These are phyloP conservation scores for Dalbergia cultrata DNA, from an alignment of 306 rosid genomes.

Conservation along the genomic window DNA sequence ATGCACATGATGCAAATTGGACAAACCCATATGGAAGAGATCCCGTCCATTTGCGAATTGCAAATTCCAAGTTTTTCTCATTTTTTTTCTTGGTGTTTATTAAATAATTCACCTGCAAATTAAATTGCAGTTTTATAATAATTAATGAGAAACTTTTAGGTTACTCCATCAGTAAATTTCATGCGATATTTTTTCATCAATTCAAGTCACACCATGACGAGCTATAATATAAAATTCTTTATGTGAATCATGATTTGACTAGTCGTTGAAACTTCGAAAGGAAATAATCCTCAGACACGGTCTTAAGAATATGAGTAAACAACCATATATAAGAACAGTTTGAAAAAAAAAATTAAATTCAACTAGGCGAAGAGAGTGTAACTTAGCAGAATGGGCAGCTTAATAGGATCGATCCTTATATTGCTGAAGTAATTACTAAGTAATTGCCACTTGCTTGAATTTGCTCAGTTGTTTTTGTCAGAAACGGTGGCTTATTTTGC, in stretches of 20 bases:
- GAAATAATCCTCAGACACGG: neutral
- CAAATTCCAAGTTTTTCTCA: slow-evolving; percentile 53
- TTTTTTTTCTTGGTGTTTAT: neutral
- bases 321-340: neutral
- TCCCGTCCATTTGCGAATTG: slow-evolving; percentile 52
- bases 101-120: slow-evolving; percentile 4
- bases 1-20: slow-evolving; percentile 64
- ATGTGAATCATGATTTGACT: slow-evolving; percentile 23
- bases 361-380: neutral
- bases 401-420: neutral
- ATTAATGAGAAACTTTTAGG: slow-evolving; percentile 21
- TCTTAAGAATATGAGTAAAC: neutral
- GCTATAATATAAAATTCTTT: neutral
- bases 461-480: neutral
- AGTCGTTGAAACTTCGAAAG: slow-evolving; percentile 16
- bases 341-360: neutral
- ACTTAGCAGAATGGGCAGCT: neutral
- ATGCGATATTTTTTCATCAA: slow-evolving; percentile 6
- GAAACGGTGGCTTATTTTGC: too few species aligned
- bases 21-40: slow-evolving; percentile 69
- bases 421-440: neutral
- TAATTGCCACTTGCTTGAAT: neutral
- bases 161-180: slow-evolving; percentile 28
- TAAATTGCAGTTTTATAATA: slow-evolving; percentile 23
- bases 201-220: neutral